Evolutionary conservation across 2,329 filamentous ascomycete genomes (phyloP), one percentile per base, ranked within the genome.

Genomic region (Trichoderma sp.): DNA sequence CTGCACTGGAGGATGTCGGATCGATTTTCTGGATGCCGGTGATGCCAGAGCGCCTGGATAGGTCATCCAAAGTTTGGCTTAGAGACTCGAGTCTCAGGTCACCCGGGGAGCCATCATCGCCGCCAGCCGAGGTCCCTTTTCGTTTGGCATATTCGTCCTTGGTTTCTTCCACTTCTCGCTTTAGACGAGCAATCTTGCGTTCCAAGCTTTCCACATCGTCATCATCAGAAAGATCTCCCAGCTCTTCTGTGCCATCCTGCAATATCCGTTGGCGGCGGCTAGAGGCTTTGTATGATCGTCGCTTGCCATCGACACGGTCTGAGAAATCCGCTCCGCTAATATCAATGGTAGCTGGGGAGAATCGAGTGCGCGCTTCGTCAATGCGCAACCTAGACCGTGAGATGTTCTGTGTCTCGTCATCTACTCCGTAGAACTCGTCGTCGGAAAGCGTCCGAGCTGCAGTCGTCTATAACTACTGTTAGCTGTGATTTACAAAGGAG

Each of bases 301-400:
- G 89, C 80, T 95, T 95, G 61, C 90, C 90, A 72, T 90, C 90
- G 47, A 98, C 90, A 68, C 95, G 91, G 81, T 98, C 95, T 3
- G 95, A 97, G 80, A 98, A 96, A 81, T 98, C 93, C 28, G 92
- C 93, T 26, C 92, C 90, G 66, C 88, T 87, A 6, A 94, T 91
- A 78, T 97, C 92, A 36, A 97, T 89, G 53, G 89, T 87, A 11
- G 92, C 86, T 3, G 93, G 91, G 69, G 91, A 85, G 79, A 99
- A 99, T 57, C 91, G 89, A 36, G 88, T 90, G 71, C 95, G 91
- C 57, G 96, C 96, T 79, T 93, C 88, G 76, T 93, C 88, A 74
- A 94, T 90, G 73, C 92, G 91, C 9, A 98, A 84, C 28, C 91
- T 88, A 43, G 92, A 90, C 74, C 91, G 91, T 75, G 93, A 94